These are phyloP conservation scores for Podospora conica DNA, from an alignment of 495 filamentous ascomycete species.

Conservation along the genomic window DNA sequence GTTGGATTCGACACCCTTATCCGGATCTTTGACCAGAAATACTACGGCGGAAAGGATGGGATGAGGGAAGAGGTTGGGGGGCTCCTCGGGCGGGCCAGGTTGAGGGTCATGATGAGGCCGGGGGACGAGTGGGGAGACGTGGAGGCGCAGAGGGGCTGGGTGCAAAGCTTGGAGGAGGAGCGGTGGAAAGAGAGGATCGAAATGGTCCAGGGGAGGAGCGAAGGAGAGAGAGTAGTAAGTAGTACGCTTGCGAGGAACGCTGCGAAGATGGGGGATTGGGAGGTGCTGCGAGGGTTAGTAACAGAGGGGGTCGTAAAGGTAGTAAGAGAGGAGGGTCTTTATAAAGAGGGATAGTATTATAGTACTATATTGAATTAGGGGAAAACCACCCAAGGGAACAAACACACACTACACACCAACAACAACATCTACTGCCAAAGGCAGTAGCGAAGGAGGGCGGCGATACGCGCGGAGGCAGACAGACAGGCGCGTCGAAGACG, in stretches of 20 bases:
- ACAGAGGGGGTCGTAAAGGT: conserved; percentile 56
- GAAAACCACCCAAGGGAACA: no score
- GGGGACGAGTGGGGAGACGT: conserved; percentile 58
- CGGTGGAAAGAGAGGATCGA: conserved; percentile 69
- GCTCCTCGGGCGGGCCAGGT: conserved; percentile 62
- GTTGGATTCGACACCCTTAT: conserved; percentile 84
- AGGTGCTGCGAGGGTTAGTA: conserved; percentile 56
- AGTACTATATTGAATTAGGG: no score
- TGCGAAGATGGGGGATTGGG: conserved; percentile 44
- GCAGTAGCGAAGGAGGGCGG: no score
- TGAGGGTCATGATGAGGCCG: conserved; percentile 68
- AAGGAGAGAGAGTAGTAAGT: conserved; percentile 57
- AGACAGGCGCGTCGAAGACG: no score
- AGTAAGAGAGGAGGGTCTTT: conserved; percentile 48
- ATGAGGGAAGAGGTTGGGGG: conserved; percentile 51
- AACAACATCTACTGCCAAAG: no score
- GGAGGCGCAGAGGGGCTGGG: conserved; percentile 54
- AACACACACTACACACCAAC: no score
- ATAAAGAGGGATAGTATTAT: no score
- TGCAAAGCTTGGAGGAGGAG: conserved; percentile 47
- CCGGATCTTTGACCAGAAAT: conserved; percentile 75
- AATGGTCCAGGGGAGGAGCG: conserved; percentile 55
- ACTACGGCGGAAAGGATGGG: conserved; percentile 50
- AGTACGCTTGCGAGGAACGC: conserved; percentile 74
- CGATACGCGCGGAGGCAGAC: no score